Base-by-base conservation (phyloP, 2,329 filamentous ascomycete genomes). In the Cladophialophora immunda region DNA sequence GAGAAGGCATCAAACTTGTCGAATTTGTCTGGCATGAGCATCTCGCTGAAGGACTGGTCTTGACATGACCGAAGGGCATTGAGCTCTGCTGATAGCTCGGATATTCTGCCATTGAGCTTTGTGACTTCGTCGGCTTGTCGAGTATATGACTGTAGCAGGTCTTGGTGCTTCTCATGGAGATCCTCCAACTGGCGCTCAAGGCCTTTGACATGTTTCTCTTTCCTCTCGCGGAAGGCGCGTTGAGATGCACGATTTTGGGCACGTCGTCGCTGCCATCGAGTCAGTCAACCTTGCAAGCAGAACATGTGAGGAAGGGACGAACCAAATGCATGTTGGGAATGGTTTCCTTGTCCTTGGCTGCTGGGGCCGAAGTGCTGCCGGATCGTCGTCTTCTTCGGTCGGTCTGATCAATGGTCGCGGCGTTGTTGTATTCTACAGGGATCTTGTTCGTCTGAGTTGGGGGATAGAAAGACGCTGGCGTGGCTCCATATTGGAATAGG, bases 191-290 rank as follows among this genome's bases (percentile, higher is more conserved):
- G 92, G 66, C 84, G 90, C 80, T 97, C 93, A 1, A 96, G 85
- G 72, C 94, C 91, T 77, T 93, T 93, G 56, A 96, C 78, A 74
- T 96, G 94, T 81, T 92, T 95, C 79, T 97, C 94, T 81, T 97
- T 97, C 69, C 94, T 91, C 79, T 97, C 94, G 62, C 94, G 89
- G 85, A 97, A 97, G 5, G 94, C 94, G 65, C 94, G 88, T 80
- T 97, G 94, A 4, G 94, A 94, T 8, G 94, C 94, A 72, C 94
- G 87, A 74, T 97, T 97, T 77, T 97, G 94, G 13, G 95, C 95
- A 82, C 98, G 98, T 47, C 93, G 90, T 82, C 97, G 96, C 93
- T 97, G 75, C 55, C 36, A 58, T 13, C 7, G 25, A 59, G 58
- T 70, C 64, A 70, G 65, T 66, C 9, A 34, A 25, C 59, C 22